These are phyloP conservation scores for Pulveroboletus frians DNA, from an alignment of 768 basidiomycete species.

Conservation along the genomic window DNA sequence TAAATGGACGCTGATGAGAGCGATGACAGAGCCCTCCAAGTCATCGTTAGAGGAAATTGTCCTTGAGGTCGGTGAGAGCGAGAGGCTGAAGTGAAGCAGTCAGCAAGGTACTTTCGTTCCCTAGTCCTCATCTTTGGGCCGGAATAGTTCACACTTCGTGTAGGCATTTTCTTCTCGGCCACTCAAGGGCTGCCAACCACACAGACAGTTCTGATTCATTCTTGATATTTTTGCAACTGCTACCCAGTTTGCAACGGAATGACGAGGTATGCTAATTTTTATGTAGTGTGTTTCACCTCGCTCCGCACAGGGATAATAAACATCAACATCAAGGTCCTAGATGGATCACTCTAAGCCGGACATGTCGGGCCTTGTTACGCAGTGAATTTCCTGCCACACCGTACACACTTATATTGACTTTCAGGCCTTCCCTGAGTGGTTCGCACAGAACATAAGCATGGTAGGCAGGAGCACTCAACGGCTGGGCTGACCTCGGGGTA, in stretches of 20 bases:
- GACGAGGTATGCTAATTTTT: conserved; percentile 40
- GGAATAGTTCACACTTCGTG: too few relatives aligned
- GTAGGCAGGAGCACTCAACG: conserved; percentile 58
- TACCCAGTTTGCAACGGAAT: conserved; percentile 59
- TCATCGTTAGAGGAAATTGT: too few relatives aligned
- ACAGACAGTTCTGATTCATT: neutral
- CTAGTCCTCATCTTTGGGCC: too few relatives aligned
- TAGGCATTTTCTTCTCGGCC: too few relatives aligned
- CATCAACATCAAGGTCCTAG: conserved; percentile 68
- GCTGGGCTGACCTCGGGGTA: conserved; percentile 51
- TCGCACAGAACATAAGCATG: conserved; percentile 45
- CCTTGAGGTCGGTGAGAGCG: too few relatives aligned
- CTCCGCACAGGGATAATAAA: conserved; percentile 37
- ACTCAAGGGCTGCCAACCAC: too few relatives aligned
- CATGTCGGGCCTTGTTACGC: conserved; percentile 78
- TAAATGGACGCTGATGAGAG: too few relatives aligned
- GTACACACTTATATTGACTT: neutral
- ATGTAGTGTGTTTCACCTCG: neutral
- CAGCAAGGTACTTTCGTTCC: too few relatives aligned
- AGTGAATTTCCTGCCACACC: conserved; percentile 28
- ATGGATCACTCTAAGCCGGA: conserved; percentile 67
- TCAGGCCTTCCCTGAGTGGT: conserved; percentile 61
- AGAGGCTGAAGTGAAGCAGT: too few relatives aligned
- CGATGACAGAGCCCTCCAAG: too few relatives aligned
- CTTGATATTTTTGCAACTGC: conserved; percentile 42